Conservation (phyloP, 257 asterid genomes). For the Solanum megistacrolobum region DNA sequence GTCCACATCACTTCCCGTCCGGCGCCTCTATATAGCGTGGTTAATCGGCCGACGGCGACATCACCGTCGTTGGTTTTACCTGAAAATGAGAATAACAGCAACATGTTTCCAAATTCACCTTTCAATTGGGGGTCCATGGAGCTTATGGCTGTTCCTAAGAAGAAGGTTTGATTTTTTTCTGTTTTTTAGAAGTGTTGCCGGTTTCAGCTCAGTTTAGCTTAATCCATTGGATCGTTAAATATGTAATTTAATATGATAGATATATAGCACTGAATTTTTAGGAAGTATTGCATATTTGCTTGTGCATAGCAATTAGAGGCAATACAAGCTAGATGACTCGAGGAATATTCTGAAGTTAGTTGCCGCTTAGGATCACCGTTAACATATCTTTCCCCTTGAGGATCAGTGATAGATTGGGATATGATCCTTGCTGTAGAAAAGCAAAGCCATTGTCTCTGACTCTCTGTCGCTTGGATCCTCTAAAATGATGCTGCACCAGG, state of each 20-base stretch:
- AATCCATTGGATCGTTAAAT: not conserved
- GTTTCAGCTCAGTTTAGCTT: not conserved
- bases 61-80: conserved; percentile 46
- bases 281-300: not conserved
- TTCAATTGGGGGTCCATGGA: conserved; percentile 48
- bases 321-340: not conserved
- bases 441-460: not conserved
- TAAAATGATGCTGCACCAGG: not conserved
- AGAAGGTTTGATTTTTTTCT: conserved; percentile 26
- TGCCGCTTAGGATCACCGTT: not conserved
- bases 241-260: not conserved
- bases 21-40: conserved; percentile 29
- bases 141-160: conserved; percentile 85
- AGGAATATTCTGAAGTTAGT: not conserved
- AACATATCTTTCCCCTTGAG: not conserved
- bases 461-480: not conserved
- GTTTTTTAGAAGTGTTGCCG: not conserved
- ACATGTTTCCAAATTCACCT: conserved; percentile 18
- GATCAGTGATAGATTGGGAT: not conserved
- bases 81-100: conserved; percentile 24
- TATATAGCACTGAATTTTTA: not conserved
- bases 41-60: conserved; percentile 9
- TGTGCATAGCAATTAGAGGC: not conserved
- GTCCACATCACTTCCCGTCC: conserved; percentile 35
- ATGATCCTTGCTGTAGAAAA: not conserved